phyloP scores from a whole-genome alignment of 495 filamentous ascomycete genomes.

The Neurospora intermedia region DNA sequence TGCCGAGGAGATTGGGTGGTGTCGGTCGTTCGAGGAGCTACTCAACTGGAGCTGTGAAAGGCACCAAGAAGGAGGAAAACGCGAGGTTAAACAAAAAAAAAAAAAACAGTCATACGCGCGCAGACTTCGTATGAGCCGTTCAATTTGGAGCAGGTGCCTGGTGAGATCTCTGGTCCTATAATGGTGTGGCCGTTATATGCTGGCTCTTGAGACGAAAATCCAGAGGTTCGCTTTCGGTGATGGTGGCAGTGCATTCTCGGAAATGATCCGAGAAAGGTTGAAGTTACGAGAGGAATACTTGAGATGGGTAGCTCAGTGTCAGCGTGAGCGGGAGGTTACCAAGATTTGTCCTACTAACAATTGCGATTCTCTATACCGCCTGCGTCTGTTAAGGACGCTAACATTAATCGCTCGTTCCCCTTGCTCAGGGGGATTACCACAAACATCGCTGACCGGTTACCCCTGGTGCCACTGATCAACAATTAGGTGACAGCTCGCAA shows the following conservation, averaged over 20 bases:
- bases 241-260: neutral
- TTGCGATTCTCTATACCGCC: neutral
- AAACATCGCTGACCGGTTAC: neutral
- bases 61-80: neutral
- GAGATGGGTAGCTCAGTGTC: neutral
- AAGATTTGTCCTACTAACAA: neutral
- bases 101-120: neutral
- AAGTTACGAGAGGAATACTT: neutral
- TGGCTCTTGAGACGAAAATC: neutral
- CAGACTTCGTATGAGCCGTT: neutral
- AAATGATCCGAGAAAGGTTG: neutral
- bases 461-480: neutral
- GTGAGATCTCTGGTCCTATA: neutral
- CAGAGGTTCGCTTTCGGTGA: neutral
- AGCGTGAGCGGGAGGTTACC: neutral
- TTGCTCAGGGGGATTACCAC: neutral
- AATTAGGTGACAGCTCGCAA: neutral
- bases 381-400: neutral
- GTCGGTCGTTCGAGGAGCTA: neutral
- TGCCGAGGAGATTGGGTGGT: conserved; percentile 3
- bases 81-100: neutral
- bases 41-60: neutral
- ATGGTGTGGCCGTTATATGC: neutral
- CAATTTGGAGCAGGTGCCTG: neutral
- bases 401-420: neutral